Evolutionary conservation across 129 eudicot genomes (phyloP).

Genomic region (Tagetes patula): DNA sequence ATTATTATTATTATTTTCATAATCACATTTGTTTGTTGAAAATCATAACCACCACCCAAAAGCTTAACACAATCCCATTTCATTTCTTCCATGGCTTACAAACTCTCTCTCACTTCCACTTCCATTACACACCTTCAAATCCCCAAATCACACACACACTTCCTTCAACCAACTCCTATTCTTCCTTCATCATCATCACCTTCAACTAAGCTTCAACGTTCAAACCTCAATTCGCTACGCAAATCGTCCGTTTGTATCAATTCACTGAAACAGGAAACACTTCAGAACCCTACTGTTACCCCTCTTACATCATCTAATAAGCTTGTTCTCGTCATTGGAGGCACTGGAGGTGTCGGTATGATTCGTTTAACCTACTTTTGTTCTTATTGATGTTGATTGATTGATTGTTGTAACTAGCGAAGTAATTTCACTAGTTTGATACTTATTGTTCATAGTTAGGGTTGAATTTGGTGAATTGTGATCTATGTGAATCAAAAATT

Average conservation of each 20-base stretch:
- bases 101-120: constrained; percentile 46
- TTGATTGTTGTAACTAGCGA: too few species aligned
- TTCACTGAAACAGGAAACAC: constrained; percentile 53
- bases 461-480: not conserved
- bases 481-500: not conserved
- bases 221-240: constrained; percentile 17
- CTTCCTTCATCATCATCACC: constrained; percentile 15
- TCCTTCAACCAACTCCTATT: constrained; percentile 25
- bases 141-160: constrained; percentile 27
- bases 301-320: constrained; percentile 46
- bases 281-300: constrained; percentile 33
- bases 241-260: constrained; percentile 33
- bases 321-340: constrained; percentile 86
- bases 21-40: not conserved
- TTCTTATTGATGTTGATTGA: not conserved
- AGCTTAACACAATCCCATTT: not conserved
- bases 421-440: not conserved
- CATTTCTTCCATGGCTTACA: constrained; percentile 53
- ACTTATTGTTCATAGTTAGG: not conserved
- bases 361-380: not conserved
- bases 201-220: constrained; percentile 17
- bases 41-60: constrained; percentile 12
- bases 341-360: constrained; percentile 90
- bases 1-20: not conserved
- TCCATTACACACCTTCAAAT: constrained; percentile 36